These are phyloP conservation scores for Flaveria linearis DNA, from an alignment of 129 eudicot species.

Conservation along the genomic window DNA sequence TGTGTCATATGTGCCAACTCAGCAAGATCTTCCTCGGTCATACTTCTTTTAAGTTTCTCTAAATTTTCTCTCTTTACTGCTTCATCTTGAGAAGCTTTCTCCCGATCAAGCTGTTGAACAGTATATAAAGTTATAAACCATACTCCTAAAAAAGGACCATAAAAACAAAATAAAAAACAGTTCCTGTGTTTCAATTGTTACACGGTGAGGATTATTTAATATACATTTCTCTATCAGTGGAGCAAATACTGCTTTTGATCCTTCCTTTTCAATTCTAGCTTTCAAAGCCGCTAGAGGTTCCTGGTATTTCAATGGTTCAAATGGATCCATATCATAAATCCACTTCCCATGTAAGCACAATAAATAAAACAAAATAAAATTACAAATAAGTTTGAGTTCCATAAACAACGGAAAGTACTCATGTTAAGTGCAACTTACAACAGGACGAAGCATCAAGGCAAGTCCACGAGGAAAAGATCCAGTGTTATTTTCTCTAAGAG, in stretches of 20 bases:
- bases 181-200: slow-evolving; percentile 98
- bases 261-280: slow-evolving; percentile 84
- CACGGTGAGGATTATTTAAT: slow-evolving; percentile 81
- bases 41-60: slow-evolving; percentile 75
- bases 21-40: slow-evolving; percentile 98
- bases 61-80: slow-evolving; percentile 70
- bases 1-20: slow-evolving; percentile 95
- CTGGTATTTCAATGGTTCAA: slow-evolving; percentile 90
- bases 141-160: background rate
- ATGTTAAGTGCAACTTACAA: slow-evolving; percentile 48
- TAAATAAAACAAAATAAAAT: background rate
- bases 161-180: background rate
- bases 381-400: background rate
- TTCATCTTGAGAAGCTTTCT: slow-evolving; percentile 96
- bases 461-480: slow-evolving; percentile 99
- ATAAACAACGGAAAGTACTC: slow-evolving; percentile 1
- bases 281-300: slow-evolving; percentile 77
- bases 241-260: slow-evolving; percentile 94
- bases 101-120: slow-evolving; percentile 86
- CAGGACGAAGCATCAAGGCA: slow-evolving; percentile 92
- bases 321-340: slow-evolving; percentile 98
- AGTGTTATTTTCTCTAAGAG: slow-evolving; percentile 95
- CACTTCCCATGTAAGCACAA: slow-evolving; percentile 73
- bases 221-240: slow-evolving; percentile 83
- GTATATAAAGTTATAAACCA: background rate